Evolutionary conservation across 495 filamentous ascomycete species (phyloP), one percentile per base, ranked within the genome.

Genomic region (Tuber brumale): DNA sequence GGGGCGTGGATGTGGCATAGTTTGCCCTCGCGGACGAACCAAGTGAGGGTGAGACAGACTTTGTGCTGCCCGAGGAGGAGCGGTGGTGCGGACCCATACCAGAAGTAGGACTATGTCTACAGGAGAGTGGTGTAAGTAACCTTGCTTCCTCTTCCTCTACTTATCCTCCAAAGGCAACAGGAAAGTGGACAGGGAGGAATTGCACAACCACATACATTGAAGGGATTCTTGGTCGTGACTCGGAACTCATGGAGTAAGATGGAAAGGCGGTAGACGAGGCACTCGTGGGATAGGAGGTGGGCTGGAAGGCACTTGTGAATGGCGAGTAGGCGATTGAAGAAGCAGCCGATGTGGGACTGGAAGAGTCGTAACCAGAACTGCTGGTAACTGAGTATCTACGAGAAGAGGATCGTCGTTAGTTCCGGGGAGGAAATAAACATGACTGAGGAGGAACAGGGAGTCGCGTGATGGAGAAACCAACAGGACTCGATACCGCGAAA

Each of bases 31-130:
- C 81, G 37, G 81, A 82, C 57, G 81, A 82, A 41, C 80, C 81
- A 44, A 82, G 73, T 43, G 80, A 81, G 31, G 81, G 81, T 81
- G 81, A 83, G 72, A 83, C 81, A 77, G 81, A 82, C 76, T 83
- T 83, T 48, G 81, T 82, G 72, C 81, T 79, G 71, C 81, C 81
- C 74, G 81, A 82, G 70, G 80, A 79, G 37, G 81, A 81, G 76
- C 81, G 78, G 51, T 82, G 77, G 72, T 79, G 81, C 46, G 80
- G 80, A 21, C 77, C 77, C 81, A 82, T 82, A 76, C 73, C 81
- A 76, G 81, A 79, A 46, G 80, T 82, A 70, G 81, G 81, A 61
- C 81, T 82, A 81, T 82, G 81, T 70, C 81, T 82, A 69, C 80
- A 70, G 75, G 70, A 81, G 79, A 81, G 75, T 72, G 74, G 69